Conservation (phyloP, 2,329 filamentous ascomycete genomes). For the Paracorniculantispora psalliotae region DNA sequence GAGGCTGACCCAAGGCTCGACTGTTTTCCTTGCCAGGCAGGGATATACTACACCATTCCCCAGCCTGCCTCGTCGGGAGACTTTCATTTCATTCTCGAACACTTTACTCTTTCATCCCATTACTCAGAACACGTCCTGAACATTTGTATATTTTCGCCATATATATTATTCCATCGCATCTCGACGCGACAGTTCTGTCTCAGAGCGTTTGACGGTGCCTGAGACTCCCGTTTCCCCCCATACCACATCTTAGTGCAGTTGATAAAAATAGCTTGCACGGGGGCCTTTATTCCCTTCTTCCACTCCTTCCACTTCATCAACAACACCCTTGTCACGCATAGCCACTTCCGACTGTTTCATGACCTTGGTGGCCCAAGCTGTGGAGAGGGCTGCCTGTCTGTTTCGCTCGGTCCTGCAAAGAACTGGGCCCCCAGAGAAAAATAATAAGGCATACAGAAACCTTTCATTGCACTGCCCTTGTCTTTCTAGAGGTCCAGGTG, state of each 20-base stretch:
- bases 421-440: conserved; percentile 9
- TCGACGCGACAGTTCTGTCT: conserved; percentile 3
- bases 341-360: conserved; percentile 13
- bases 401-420: conserved; percentile 16
- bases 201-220: conserved; percentile 9
- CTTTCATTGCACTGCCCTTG: conserved; percentile 8
- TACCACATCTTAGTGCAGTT: conserved; percentile 2
- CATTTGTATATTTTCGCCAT: not conserved
- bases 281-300: conserved; percentile 6
- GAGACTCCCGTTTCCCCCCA: not conserved
- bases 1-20: conserved; percentile 10
- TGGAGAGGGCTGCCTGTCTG: conserved; percentile 8
- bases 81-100: not conserved
- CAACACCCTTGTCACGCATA: conserved; percentile 11
- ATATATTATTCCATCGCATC: not conserved
- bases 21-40: not conserved
- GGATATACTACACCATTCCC: conserved; percentile 13
- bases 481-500: not conserved
- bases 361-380: conserved; percentile 12
- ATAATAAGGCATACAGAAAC: conserved; percentile 10
- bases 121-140: not conserved
- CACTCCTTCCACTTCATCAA: conserved; percentile 8
- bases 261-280: conserved; percentile 14
- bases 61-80: conserved; percentile 1
- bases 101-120: conserved; percentile 1